Base-by-base conservation (phyloP, 257 asterid species). In the Scutellaria minor region DNA sequence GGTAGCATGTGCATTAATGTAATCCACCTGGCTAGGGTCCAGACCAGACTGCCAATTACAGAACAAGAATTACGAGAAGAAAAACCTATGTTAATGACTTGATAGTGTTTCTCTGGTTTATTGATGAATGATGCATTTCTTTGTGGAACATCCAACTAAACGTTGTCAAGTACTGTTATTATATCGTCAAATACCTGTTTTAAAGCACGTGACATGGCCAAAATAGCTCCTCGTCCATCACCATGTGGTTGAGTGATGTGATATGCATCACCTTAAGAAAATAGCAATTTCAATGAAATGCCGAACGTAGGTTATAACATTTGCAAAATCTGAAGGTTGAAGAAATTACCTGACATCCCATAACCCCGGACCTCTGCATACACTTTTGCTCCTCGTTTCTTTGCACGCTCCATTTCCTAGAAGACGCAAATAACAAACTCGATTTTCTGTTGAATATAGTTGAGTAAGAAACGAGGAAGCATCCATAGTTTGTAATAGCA, bases 1-100 rank as follows among this genome's bases (percentile, higher is more conserved):
- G 54, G 99, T 94, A 64, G 99, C 98, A 67, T 94, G 99, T 55
- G 98, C 97, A 79, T 94, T 94, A 66, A 94, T 75, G 82, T 94
- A 94, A 74, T 88, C 97, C 85, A 94, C 98, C 80, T 94, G 96
- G 58, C 78, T 71, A 72, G 95, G 88, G 63, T 72, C 74, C 74
- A 94, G 81, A 35, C 97, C 96, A 46, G 98, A 91, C 97, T 93
- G 94, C 85, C 83, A 78, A 57, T 39, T 71, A 80, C 48, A 75
- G 5, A 31, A 31, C 37, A 31, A 31, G 37, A 31, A 31, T 31
- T 31, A 31, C 14, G 14, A 47, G 55, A 31, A 64, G 78, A 63
- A 39, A 14, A 60, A 39, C 10, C 61, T 5, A 57, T 1, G 10
- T 57, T 13, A 48, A 57, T 12, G 47, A 44, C 37, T 31, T 3